Base-by-base conservation (phyloP, 495 filamentous ascomycete genomes). In the Annulohypoxylon moriforme region DNA sequence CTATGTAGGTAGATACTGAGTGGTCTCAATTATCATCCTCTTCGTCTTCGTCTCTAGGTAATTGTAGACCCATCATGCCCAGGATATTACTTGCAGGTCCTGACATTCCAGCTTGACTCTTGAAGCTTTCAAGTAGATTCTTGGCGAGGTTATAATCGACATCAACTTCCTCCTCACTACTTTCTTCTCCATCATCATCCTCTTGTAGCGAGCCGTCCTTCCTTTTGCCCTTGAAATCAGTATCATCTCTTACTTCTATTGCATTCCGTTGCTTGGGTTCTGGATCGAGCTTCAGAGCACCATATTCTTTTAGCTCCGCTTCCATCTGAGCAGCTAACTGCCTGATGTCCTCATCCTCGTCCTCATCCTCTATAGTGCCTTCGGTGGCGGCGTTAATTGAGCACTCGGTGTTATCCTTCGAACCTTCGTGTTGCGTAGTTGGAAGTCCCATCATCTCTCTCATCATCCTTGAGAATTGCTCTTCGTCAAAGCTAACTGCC, bases 371-470 rank as follows among this genome's bases (percentile, higher is more conserved):
- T 29, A 79, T 80, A n/a, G 80, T 79, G 44, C 4, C 49, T 8
- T 16, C 14, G 40, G 33, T 11, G 5, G 33, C 29, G 14, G 20
- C 64, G 18, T 58, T 65, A 3, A 44, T 16, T 20, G 75, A 72
- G 27, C 65, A 25, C n/a, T 78, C 80, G 4, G 80, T 40, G 50
- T 60, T 68, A 52, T 78, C 74, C 14, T 44, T 14, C 20, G 42
- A 34, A 50, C 68, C 33, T 27, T 34, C 60, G 14, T 36, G 18
- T 25, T 76, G 68, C 47, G 79, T 77, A 10, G 79, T 57, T 20
- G 93, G 90, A 79, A 96, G 84, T 10, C 93, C 93, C 92, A 96
- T 96, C 92, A 97, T 97, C 76, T 97, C 94, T 60, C 90, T 89
- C 93, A 98, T 97, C 90, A 97, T 92, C 53, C 75, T 84, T 16